Conservation (phyloP, 208 protist genomes). For the Trypanosomatidae sp. region DNA sequence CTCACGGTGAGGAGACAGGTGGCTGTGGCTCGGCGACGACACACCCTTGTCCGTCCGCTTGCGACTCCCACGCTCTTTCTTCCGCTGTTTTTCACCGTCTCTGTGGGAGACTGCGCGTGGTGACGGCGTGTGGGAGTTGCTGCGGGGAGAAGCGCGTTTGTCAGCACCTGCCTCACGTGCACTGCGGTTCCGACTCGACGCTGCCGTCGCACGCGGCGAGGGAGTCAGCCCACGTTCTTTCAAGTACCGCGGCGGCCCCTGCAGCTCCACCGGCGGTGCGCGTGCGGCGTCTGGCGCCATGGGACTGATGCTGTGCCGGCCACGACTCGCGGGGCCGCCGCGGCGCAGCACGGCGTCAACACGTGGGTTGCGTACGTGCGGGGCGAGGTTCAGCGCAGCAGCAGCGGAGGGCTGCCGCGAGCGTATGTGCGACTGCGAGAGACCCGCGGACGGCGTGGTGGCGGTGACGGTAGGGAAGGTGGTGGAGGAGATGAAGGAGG, state of each 20-base stretch:
- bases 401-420: too few relatives aligned
- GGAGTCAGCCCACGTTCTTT: conserved; percentile 18
- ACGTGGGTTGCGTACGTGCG: neutral
- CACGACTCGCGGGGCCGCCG: conserved; percentile 30
- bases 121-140: too few relatives aligned
- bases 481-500: too few relatives aligned
- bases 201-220: neutral
- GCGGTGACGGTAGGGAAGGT: neutral
- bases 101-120: too few relatives aligned
- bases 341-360: conserved; percentile 12
- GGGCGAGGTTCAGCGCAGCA: neutral
- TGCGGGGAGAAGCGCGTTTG: too few relatives aligned
- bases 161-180: neutral
- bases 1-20: too few relatives aligned
- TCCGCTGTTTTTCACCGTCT: too few relatives aligned
- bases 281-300: conserved; percentile 31
- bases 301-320: conserved; percentile 33
- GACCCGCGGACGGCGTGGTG: neutral
- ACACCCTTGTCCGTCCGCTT: too few relatives aligned
- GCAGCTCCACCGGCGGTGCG: conserved; percentile 29
- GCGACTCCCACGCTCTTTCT: too few relatives aligned
- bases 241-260: conserved; percentile 33
- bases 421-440: neutral
- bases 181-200: neutral
- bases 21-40: too few relatives aligned